Percentiles rank a stretch among this genome's conserved stretches.
Conservation (phyloP, 2,329 filamentous ascomycete species). For the Neonectria faginata region DNA sequence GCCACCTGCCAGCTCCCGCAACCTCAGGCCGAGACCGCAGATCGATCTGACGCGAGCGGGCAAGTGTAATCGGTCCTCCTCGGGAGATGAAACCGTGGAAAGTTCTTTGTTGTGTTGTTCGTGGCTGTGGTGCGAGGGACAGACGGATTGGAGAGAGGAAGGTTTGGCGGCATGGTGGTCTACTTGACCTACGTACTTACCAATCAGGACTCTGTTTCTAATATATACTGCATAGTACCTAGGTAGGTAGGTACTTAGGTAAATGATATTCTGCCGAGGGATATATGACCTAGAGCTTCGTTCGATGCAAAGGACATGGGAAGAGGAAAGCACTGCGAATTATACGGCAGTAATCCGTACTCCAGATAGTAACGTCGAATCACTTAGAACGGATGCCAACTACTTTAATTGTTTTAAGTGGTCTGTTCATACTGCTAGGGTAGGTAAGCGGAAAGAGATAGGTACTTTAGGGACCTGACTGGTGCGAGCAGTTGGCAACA, state of each 20-base stretch:
- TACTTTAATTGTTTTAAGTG: too few species aligned
- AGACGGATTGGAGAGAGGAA: neutral
- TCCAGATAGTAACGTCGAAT: neutral
- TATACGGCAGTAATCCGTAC: neutral
- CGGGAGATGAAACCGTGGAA: neutral
- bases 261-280: too few species aligned
- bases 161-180: neutral
- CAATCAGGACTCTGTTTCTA: too few species aligned
- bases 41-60: neutral
- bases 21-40: neutral
- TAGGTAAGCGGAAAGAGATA: too few species aligned
- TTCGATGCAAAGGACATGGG: neutral
- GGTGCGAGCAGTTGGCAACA: conserved; percentile 1
- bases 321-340: neutral
- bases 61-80: neutral
- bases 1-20: neutral
- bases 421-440: too few species aligned
- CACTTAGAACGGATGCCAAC: neutral
- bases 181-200: neutral
- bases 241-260: too few species aligned
- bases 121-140: neutral
- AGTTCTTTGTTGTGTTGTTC: neutral
- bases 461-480: neutral
- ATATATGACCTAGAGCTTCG: neutral
- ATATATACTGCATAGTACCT: too few species aligned